Base-by-base conservation (phyloP, 2,329 filamentous ascomycete genomes). In the Delphinella strobiligena region DNA sequence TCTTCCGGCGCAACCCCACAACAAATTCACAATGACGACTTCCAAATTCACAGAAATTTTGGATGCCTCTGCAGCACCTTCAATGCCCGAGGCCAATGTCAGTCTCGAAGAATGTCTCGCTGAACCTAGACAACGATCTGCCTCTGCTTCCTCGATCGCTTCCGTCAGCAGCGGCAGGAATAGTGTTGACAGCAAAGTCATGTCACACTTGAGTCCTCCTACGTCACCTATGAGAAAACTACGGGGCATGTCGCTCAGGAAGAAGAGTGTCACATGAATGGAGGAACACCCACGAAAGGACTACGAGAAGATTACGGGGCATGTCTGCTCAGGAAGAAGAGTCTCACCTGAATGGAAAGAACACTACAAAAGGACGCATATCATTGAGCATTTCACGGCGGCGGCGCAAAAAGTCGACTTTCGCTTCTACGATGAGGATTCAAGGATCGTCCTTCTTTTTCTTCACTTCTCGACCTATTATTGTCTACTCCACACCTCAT, bases 31-130 rank as follows among this genome's bases (percentile, higher is more conserved):
- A 4, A 58, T 58, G 55, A 42, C 54, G 10, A 44, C 45, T 36
- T 58, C 55, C 16, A 61, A 60, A 41, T 61, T 61, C 37, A 51
- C 55, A 37, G 58, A 61, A 40, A 51, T 56, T 19, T 48, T 61
- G 40, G 58, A 61, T 48, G 49, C 43, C 24, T 43, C 43, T 18
- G 35, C 48, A 19, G 42, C 49, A 3, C 54, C 53, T 19, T 54
- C 50, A 44, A 55, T 53, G 11, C 51, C 52, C n/a, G 30, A 41
- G 5, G 48, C 47, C 41, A 58, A 56, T 44, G 55, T 59, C 42
- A 56, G 48, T 40, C 47, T 61, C 7, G 54, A 58, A 39, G 54
- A 58, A 35, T 51, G 56, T 5, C 49, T 60, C 4, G 51, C 49
- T 5, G 57, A 58, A 37, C 54, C 49, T 4, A 45, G 53, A 19